These are phyloP conservation scores for Crucibulum laeve DNA, from an alignment of 768 basidiomycete genomes.

Conservation along the genomic window DNA sequence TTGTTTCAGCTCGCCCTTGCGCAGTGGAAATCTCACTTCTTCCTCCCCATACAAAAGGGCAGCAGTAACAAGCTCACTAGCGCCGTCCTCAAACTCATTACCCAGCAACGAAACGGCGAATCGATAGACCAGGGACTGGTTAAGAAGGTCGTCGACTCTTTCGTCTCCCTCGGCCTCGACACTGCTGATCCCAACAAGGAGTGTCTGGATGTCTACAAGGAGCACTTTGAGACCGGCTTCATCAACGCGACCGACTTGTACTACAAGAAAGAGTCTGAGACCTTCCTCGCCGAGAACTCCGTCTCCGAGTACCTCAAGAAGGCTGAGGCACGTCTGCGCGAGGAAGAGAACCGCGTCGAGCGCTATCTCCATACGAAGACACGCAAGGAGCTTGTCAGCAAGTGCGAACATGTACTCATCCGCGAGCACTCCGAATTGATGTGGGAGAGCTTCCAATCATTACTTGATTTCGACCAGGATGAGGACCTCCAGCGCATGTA, in stretches of 20 bases:
- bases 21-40: constrained; percentile 94
- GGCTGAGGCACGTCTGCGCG: constrained; percentile 88
- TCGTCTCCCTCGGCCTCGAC: constrained; percentile 93
- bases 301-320: constrained; percentile 97
- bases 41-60: constrained; percentile 78
- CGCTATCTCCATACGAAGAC: constrained; percentile 91
- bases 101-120: constrained; percentile 93
- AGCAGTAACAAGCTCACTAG: constrained; percentile 78
- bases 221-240: constrained; percentile 90
- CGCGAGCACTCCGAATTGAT: constrained; percentile 84
- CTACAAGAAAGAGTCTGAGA: constrained; percentile 90
- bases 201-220: constrained; percentile 92
- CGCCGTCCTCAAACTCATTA: constrained; percentile 85
- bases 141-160: constrained; percentile 97
- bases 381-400: constrained; percentile 76
- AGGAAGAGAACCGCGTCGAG: constrained; percentile 96
- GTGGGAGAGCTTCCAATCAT: constrained; percentile 93
- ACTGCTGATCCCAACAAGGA: constrained; percentile 89
- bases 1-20: constrained; percentile 76
- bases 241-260: constrained; percentile 85
- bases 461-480: constrained; percentile 93
- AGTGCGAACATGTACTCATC: constrained; percentile 93
- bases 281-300: constrained; percentile 87
- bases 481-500: constrained; percentile 98
- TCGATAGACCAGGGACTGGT: constrained; percentile 93